Percentiles rank a stretch among this genome's conserved stretches.
These are phyloP conservation scores for Serendipita sp. DNA, from an alignment of 768 basidiomycete genomes.

Conservation along the genomic window DNA sequence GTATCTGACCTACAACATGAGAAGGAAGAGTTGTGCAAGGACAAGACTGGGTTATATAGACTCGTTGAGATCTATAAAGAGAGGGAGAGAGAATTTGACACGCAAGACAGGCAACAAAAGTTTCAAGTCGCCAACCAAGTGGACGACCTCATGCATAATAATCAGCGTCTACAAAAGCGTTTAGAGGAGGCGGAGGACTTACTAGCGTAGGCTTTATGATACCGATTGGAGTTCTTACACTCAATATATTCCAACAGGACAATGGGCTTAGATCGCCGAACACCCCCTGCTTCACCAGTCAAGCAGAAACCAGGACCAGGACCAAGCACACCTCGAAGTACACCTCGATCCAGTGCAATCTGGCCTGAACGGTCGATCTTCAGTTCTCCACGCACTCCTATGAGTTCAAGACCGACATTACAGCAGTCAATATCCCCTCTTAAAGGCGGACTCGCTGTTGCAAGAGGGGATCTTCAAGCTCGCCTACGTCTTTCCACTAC, in stretches of 20 bases:
- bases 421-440: background rate
- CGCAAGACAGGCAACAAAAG: background rate
- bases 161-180: background rate
- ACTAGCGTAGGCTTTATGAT: background rate
- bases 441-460: background rate
- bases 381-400: background rate
- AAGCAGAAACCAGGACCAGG: background rate
- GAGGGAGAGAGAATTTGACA: background rate
- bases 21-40: background rate
- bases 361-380: background rate
- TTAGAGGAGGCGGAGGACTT: background rate
- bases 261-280: background rate
- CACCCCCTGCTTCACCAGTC: background rate
- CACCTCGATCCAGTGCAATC: background rate
- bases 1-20: background rate
- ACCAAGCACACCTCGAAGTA: constrained; percentile 1
- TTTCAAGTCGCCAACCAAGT: background rate
- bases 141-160: constrained; percentile 1
- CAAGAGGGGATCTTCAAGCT: background rate
- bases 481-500: background rate
- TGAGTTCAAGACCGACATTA: background rate
- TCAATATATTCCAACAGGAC: background rate
- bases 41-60: background rate
- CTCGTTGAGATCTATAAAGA: background rate
- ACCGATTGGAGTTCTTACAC: background rate